A percentile compares a stretch with the other conserved stretches of the same genome.
phyloP scores from a whole-genome alignment of 2,329 filamentous ascomycete genomes.

The Diaporthe vaccinii region DNA sequence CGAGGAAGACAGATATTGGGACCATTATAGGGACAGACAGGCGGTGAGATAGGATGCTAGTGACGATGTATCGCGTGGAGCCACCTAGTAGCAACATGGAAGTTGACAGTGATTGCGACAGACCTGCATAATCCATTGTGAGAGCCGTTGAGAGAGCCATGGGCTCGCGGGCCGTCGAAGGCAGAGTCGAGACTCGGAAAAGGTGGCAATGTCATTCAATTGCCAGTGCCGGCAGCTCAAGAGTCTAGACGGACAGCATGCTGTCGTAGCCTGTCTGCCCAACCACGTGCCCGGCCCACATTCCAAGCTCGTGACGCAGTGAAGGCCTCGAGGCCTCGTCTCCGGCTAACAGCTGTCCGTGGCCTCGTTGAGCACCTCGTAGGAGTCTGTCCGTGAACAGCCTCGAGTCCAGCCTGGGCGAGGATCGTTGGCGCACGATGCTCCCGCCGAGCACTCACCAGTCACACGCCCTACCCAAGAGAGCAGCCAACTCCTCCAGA shows the following conservation, averaged over 20 bases:
- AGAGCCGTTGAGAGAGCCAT: neutral
- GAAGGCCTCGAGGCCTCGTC: neutral
- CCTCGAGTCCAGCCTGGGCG: neutral
- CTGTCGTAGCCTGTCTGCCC: neutral
- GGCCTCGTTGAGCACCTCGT: neutral
- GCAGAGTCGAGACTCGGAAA: neutral
- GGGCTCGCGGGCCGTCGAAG: neutral
- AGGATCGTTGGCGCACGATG: neutral
- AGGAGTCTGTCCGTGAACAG: neutral
- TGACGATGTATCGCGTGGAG: conserved; percentile 20
- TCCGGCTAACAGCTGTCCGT: neutral
- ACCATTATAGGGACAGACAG: neutral
- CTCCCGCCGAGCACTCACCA: conserved; percentile 61
- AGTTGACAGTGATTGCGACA: neutral
- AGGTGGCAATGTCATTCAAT: neutral
- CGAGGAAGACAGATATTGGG: neutral
- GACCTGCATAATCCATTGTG: neutral
- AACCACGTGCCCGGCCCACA: neutral
- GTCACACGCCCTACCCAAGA: conserved; percentile 74
- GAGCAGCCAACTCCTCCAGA: conserved; percentile 74
- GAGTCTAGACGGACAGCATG: neutral
- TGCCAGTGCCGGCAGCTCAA: neutral
- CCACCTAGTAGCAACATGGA: neutral
- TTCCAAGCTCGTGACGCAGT: conserved; percentile 42
- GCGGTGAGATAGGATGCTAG: neutral